Conservation (phyloP, 768 basidiomycete species). For the Suillus placidus region DNA sequence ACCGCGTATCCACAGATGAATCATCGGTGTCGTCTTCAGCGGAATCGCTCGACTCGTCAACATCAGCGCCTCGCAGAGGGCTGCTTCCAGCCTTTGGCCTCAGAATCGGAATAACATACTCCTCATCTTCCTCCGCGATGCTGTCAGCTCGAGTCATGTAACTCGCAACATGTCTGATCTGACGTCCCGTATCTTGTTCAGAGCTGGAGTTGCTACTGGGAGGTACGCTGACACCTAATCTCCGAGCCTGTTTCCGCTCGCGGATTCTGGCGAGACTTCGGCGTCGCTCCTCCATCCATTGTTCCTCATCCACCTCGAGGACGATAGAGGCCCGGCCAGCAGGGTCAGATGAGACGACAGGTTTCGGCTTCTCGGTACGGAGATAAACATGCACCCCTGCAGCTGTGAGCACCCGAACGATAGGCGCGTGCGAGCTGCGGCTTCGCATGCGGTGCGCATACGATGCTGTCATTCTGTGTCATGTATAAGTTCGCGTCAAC, state of each 20-base stretch:
- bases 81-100: slow-evolving; percentile 3
- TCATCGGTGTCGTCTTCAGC: slow-evolving; percentile 26
- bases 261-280: slow-evolving; percentile 33
- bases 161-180: slow-evolving; percentile 21
- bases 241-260: slow-evolving; percentile 36
- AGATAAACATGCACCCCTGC: slow-evolving; percentile 47
- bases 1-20: slow-evolving; percentile 25
- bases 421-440: slow-evolving; percentile 72
- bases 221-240: slow-evolving; percentile 32
- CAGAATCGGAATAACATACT: slow-evolving; percentile 12
- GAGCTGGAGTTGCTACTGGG: slow-evolving; percentile 11
- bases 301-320: slow-evolving; percentile 30
- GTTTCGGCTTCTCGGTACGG: slow-evolving; percentile 24
- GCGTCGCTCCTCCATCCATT: slow-evolving; percentile 40
- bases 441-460: slow-evolving; percentile 88
- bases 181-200: slow-evolving; percentile 20
- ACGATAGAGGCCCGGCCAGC: slow-evolving; percentile 4
- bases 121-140: slow-evolving; percentile 34
- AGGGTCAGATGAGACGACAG: slow-evolving; percentile 9
- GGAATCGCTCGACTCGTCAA: slow-evolving; percentile 9
- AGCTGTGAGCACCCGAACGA: slow-evolving; percentile 65
- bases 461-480: slow-evolving; percentile 56
- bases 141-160: slow-evolving; percentile 34
- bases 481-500: slow-evolving; percentile 7
- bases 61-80: slow-evolving; percentile 12